Percentiles rank a stretch among this genome's conserved stretches.
Conservation (phyloP, 495 filamentous ascomycete species). For the Amphirosellinia nigrospora region DNA sequence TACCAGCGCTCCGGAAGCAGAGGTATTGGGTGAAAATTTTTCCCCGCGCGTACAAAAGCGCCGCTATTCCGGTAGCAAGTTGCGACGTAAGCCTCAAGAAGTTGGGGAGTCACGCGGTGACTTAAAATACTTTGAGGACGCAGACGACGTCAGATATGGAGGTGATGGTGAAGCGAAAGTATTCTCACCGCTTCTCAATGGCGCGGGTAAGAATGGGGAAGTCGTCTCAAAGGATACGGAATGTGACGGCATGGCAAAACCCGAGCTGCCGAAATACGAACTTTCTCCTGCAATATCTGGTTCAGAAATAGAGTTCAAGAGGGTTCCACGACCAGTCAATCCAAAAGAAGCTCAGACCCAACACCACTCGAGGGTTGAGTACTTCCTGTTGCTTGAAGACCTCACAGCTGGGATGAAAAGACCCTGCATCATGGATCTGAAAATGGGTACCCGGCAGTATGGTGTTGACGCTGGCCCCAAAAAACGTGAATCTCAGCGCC, state of each 20-base stretch:
- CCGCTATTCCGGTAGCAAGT: slow-evolving; percentile 80
- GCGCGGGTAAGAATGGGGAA: slow-evolving; percentile 20
- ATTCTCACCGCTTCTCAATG: slow-evolving; percentile 68
- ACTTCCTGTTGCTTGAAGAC: slow-evolving; percentile 95
- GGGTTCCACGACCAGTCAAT: slow-evolving; percentile 61
- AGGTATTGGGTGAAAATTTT: slow-evolving; percentile 49
- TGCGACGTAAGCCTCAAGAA: slow-evolving; percentile 70
- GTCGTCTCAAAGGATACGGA: background rate
- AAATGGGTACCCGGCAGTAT: slow-evolving; percentile 99
- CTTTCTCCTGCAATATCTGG: slow-evolving; percentile 40
- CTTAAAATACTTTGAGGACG: slow-evolving; percentile 80
- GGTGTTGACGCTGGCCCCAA: slow-evolving; percentile 91
- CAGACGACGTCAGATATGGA: slow-evolving; percentile 79
- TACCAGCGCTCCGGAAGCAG: slow-evolving; percentile 62
- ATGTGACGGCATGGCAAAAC: background rate
- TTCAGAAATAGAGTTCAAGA: slow-evolving; percentile 42
- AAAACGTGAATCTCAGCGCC: slow-evolving; percentile 89
- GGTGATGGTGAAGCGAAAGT: slow-evolving; percentile 77
- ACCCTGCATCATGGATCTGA: slow-evolving; percentile 95
- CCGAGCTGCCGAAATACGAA: slow-evolving; percentile 19
- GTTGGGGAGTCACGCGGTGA: slow-evolving; percentile 68
- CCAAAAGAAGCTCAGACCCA: slow-evolving; percentile 80
- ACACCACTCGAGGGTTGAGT: slow-evolving; percentile 72
- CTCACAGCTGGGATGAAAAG: slow-evolving; percentile 95
- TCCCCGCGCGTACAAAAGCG: slow-evolving; percentile 52